Evolutionary conservation across 768 basidiomycete species (phyloP).

Genomic region (Mycena haematopus): DNA sequence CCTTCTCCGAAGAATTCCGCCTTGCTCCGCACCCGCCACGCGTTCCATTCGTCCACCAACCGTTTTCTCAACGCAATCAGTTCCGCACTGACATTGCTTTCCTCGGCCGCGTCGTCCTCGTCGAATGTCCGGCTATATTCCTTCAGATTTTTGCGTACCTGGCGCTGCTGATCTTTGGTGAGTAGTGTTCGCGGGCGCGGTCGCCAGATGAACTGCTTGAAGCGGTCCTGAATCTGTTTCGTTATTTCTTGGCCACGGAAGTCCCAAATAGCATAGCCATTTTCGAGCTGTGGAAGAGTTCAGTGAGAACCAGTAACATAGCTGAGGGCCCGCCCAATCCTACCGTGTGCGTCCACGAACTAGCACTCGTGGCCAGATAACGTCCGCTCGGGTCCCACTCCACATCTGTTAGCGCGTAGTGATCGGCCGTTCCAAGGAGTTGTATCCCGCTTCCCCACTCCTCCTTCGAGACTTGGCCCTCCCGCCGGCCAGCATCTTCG

Average conservation of each 20-base stretch:
- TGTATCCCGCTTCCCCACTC: conserved; percentile 92
- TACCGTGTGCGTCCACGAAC: conserved; percentile 94
- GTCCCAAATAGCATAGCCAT: conserved; percentile 97
- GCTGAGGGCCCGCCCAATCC: conserved; percentile 34
- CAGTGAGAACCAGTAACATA: conserved; percentile 8
- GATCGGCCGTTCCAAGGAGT: conserved; percentile 84
- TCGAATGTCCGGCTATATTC: conserved; percentile 94
- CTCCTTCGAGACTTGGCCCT: conserved; percentile 58
- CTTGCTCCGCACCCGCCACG: conserved; percentile 83
- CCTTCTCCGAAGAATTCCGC: conserved; percentile 68
- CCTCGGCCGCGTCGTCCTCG: conserved; percentile 95
- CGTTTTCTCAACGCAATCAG: conserved; percentile 88
- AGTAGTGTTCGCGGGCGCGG: conserved; percentile 91
- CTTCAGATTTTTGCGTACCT: conserved; percentile 85
- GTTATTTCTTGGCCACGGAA: conserved; percentile 97
- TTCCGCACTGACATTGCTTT: conserved; percentile 93
- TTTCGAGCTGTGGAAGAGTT: conserved; percentile 73
- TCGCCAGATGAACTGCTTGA: conserved; percentile 99
- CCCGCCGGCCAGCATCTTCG: conserved; percentile 60
- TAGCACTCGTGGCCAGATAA: conserved; percentile 91
- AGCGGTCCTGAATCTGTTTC: conserved; percentile 87
- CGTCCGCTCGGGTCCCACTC: conserved; percentile 99
- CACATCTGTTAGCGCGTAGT: conserved; percentile 96
- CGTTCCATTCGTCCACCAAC: conserved; percentile 98
- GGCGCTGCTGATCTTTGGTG: conserved; percentile 85